These are phyloP conservation scores for Pichia sp. DNA, from an alignment of 1,139 yeast species.

Conservation along the genomic window DNA sequence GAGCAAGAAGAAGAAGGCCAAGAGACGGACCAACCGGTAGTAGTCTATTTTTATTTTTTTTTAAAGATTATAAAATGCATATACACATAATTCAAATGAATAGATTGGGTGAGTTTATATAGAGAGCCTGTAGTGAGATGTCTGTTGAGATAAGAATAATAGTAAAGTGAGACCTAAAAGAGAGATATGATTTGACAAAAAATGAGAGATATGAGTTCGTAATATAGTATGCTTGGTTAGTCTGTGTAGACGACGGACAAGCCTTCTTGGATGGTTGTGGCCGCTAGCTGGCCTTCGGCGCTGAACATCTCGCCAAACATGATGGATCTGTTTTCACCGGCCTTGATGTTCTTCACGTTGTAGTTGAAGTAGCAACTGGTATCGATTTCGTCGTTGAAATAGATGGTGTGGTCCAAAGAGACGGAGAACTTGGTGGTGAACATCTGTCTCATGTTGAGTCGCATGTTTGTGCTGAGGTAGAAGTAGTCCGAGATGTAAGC, in stretches of 20 bases:
- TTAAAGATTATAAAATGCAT: not conserved
- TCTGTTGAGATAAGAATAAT: not conserved
- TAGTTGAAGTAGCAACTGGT: slow-evolving; percentile 52
- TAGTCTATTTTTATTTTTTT: not conserved
- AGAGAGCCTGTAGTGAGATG: not conserved
- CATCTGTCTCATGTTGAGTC: slow-evolving; percentile 41
- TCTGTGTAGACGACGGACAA: slow-evolving; percentile 33
- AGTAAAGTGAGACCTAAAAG: not conserved
- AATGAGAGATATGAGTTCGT: not conserved
- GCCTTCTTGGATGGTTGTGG: slow-evolving; percentile 70
- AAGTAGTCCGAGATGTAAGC: slow-evolving; percentile 64
- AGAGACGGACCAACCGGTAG: not conserved
- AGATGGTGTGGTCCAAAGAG: slow-evolving; percentile 66
- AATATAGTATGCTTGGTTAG: too few species aligned
- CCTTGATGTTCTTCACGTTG: slow-evolving; percentile 49
- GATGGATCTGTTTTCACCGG: slow-evolving; percentile 54
- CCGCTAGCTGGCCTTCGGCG: slow-evolving; percentile 52
- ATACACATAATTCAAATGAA: not conserved
- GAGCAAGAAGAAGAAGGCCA: not conserved
- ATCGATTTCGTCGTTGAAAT: slow-evolving; percentile 60
- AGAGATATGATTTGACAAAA: not conserved
- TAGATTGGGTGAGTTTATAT: not conserved
- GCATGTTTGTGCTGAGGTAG: slow-evolving; percentile 48
- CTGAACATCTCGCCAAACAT: slow-evolving; percentile 60
- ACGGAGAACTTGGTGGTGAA: slow-evolving; percentile 49